Evolutionary conservation across 2,329 filamentous ascomycete genomes (phyloP).

Genomic region (Raffaelea ambrosiae): DNA sequence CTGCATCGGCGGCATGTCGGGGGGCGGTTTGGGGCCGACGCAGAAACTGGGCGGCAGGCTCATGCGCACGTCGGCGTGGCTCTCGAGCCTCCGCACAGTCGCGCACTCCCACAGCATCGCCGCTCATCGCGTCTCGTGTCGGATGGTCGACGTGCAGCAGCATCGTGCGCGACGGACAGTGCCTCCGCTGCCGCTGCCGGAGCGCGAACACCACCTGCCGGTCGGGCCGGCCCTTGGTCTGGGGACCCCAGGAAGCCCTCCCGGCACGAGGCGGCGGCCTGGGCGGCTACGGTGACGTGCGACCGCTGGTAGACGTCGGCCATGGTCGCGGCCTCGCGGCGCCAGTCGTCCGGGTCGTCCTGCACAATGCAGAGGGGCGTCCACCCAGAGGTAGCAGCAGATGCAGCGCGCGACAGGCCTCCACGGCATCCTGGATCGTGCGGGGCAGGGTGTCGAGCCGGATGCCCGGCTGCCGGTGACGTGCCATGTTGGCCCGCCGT

Average conservation of each 20-base stretch:
- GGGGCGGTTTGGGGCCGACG: too few species aligned
- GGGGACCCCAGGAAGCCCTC: constrained; percentile 5
- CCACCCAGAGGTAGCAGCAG: constrained; percentile 12
- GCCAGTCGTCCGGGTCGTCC: constrained; percentile 5
- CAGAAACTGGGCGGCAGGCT: not conserved
- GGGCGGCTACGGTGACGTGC: constrained; percentile 4
- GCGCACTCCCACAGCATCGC: constrained; percentile 8
- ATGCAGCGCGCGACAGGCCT: constrained; percentile 1
- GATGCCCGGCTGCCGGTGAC: not conserved
- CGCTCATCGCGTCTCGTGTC: constrained; percentile 3
- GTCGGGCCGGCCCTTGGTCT: constrained; percentile 1
- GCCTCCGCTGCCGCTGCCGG: too few species aligned
- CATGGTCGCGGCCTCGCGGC: constrained; percentile 5
- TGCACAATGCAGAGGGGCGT: constrained; percentile 13
- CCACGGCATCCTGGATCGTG: constrained; percentile 9
- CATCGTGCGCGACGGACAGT: not conserved
- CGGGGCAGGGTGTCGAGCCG: not conserved
- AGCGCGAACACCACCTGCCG: constrained; percentile 1
- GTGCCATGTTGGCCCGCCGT: not conserved
- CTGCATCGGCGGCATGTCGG: too few species aligned
- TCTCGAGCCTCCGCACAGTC: constrained; percentile 2
- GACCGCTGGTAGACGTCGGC: constrained; percentile 6
- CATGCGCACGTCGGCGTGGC: not conserved
- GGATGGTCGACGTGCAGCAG: not conserved
- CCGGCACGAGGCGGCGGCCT: constrained; percentile 3